These are phyloP conservation scores for Bocquillonia castaneifolia DNA, from an alignment of 441 rosid genomes.

Conservation along the genomic window DNA sequence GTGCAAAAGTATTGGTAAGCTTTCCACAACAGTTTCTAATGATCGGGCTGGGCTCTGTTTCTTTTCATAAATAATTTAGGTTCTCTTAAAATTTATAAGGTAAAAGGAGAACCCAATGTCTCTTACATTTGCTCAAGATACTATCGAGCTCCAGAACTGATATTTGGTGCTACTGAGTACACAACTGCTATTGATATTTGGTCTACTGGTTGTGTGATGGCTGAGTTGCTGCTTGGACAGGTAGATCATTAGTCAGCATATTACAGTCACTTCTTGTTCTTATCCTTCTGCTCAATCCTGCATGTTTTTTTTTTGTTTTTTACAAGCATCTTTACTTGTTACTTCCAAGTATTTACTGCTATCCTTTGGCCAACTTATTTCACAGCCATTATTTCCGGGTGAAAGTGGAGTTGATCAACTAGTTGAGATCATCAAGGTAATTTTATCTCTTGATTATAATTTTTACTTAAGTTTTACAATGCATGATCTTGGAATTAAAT, in stretches of 20 bases:
- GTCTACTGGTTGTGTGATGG: slow-evolving; percentile 99
- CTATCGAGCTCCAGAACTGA: slow-evolving; percentile 98
- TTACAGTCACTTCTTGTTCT: slow-evolving; percentile 9
- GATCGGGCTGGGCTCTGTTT: slow-evolving; percentile 5
- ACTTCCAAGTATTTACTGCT: slow-evolving; percentile 1
- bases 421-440: slow-evolving; percentile 96
- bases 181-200: slow-evolving; percentile 98
- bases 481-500: not conserved
- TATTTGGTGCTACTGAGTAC: slow-evolving; percentile 96
- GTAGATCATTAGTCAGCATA: slow-evolving; percentile 29
- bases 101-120: slow-evolving; percentile 96
- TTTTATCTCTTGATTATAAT: slow-evolving; percentile 16
- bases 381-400: slow-evolving; percentile 95
- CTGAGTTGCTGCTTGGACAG: slow-evolving; percentile 97
- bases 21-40: slow-evolving; percentile 16
- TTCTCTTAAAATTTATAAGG: slow-evolving; percentile 38
- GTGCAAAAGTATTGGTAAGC: slow-evolving; percentile 94
- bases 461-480: not conserved
- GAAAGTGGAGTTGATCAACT: slow-evolving; percentile 99
- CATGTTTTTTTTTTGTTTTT: slow-evolving; percentile 8
- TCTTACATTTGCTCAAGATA: slow-evolving; percentile 97
- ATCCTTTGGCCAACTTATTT: slow-evolving; percentile 18
- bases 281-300: not conserved
- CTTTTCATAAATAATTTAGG: slow-evolving; percentile 25
- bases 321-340: not conserved